A percentile compares a stretch with the other conserved stretches of the same genome.
These are phyloP conservation scores for Pseudogymnoascus sp. DNA, from an alignment of 2,329 filamentous ascomycete genomes.

Conservation along the genomic window DNA sequence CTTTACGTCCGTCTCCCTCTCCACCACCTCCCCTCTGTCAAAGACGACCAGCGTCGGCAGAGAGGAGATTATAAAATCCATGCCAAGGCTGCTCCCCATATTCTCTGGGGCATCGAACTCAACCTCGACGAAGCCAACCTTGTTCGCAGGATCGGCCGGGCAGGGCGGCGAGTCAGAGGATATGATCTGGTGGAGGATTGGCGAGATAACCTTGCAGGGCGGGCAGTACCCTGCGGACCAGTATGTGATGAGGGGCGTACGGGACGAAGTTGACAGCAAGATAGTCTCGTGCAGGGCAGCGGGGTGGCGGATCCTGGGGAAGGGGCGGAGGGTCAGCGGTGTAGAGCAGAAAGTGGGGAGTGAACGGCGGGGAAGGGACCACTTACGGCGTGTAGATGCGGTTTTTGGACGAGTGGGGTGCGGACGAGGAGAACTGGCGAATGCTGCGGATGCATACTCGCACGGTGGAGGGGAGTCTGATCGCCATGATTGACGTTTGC, in stretches of 20 bases:
- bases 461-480: slow-evolving; percentile 6
- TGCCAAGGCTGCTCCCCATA: slow-evolving; percentile 40
- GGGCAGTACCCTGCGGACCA: slow-evolving; percentile 54
- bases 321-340: slow-evolving; percentile 8
- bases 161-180: slow-evolving; percentile 22
- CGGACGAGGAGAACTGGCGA: slow-evolving; percentile 5
- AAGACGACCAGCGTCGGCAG: slow-evolving; percentile 52
- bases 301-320: slow-evolving; percentile 43
- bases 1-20: slow-evolving; percentile 41
- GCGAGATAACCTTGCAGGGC: slow-evolving; percentile 43
- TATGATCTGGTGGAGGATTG: slow-evolving; percentile 42
- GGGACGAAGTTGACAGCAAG: slow-evolving; percentile 45
- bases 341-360: slow-evolving; percentile 11
- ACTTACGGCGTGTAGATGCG: slow-evolving; percentile 36
- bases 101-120: slow-evolving; percentile 52
- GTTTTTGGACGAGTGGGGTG: slow-evolving; percentile 28
- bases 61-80: slow-evolving; percentile 50
- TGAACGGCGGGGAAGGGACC: not conserved
- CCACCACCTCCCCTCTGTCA: slow-evolving; percentile 45
- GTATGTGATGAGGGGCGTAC: slow-evolving; percentile 49
- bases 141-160: slow-evolving; percentile 23
- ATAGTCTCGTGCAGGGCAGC: slow-evolving; percentile 49
- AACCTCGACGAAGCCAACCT: slow-evolving; percentile 43
- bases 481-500: not conserved
- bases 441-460: not conserved